phyloP scores from a whole-genome alignment of 2,329 filamentous ascomycete species.

The Phialophora macrospora region DNA sequence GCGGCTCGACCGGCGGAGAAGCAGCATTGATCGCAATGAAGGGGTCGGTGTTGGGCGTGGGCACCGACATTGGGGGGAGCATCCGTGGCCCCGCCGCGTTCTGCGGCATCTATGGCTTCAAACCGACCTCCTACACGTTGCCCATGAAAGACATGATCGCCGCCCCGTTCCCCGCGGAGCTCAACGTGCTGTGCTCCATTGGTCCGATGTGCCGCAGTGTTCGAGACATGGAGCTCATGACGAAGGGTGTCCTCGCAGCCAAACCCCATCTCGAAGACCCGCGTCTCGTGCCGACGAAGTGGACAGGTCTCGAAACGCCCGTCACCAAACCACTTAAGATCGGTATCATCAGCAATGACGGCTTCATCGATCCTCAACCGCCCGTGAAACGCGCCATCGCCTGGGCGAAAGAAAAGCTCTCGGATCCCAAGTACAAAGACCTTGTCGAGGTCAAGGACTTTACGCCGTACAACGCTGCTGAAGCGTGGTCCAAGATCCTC shows the following conservation, averaged over 20 bases:
- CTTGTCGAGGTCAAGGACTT: slow-evolving; percentile 57
- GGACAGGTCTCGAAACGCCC: slow-evolving; percentile 45
- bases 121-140: slow-evolving; percentile 52
- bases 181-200: slow-evolving; percentile 25
- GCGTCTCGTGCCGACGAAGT: slow-evolving; percentile 56
- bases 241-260: slow-evolving; percentile 47
- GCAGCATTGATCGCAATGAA: slow-evolving; percentile 59
- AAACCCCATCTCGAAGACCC: slow-evolving; percentile 61
- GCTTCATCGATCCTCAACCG: slow-evolving; percentile 67
- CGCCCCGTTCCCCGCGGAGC: slow-evolving; percentile 25
- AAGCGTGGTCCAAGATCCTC: slow-evolving; percentile 24
- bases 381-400: slow-evolving; percentile 60
- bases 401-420: slow-evolving; percentile 46
- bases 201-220: slow-evolving; percentile 45
- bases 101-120: slow-evolving; percentile 49
- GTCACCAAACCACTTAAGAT: slow-evolving; percentile 52
- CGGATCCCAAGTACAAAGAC: slow-evolving; percentile 35
- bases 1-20: slow-evolving; percentile 63
- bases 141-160: slow-evolving; percentile 35
- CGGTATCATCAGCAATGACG: slow-evolving; percentile 69
- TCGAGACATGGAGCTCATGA: slow-evolving; percentile 54
- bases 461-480: slow-evolving; percentile 23
- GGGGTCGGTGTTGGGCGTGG: slow-evolving; percentile 61
- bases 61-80: slow-evolving; percentile 57
- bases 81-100: slow-evolving; percentile 50